phyloP scores from a whole-genome alignment of 1,284 basidiomycete genomes.

The Cutaneotrichosporon dermatis region DNA sequence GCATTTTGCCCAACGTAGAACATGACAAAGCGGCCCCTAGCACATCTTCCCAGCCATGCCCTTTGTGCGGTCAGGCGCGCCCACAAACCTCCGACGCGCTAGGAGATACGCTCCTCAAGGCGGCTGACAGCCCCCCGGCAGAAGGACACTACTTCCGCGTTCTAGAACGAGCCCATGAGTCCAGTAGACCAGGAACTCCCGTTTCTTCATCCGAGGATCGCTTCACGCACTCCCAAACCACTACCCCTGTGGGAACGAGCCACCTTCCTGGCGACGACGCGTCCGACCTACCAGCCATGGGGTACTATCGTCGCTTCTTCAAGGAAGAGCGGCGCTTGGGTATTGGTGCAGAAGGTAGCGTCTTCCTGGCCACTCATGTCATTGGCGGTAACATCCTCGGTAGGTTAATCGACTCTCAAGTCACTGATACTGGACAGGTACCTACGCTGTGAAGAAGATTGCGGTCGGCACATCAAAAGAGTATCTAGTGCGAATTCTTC shows the following conservation, averaged over 20 bases:
- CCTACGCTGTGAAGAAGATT: constrained; percentile 90
- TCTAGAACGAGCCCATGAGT: constrained; percentile 42
- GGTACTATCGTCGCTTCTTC: constrained; percentile 67
- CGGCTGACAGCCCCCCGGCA: not conserved
- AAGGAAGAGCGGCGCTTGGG: constrained; percentile 78
- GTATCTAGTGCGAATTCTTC: constrained; percentile 73
- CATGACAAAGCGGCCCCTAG: not conserved
- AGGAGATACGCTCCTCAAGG: not conserved
- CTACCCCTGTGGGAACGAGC: not conserved
- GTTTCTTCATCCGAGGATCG: constrained; percentile 11
- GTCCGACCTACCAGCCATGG: constrained; percentile 42
- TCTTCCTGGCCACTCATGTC: constrained; percentile 54
- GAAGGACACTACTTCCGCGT: constrained; percentile 37
- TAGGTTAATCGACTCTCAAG: constrained; percentile 24
- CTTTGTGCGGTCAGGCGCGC: constrained; percentile 31
- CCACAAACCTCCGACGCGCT: not conserved
- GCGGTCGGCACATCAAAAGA: constrained; percentile 82
- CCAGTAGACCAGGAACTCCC: constrained; percentile 36
- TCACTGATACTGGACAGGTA: constrained; percentile 24
- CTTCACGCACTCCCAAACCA: constrained; percentile 46
- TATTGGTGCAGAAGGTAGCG: constrained; percentile 86
- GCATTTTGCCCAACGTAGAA: not conserved
- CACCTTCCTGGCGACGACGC: constrained; percentile 18
- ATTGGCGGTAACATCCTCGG: constrained; percentile 37
- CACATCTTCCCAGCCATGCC: constrained; percentile 38